Evolutionary conservation across 1,284 basidiomycete species (phyloP), one percentile per base, ranked within the genome.

Genomic region (Malassezia arunalokei): DNA sequence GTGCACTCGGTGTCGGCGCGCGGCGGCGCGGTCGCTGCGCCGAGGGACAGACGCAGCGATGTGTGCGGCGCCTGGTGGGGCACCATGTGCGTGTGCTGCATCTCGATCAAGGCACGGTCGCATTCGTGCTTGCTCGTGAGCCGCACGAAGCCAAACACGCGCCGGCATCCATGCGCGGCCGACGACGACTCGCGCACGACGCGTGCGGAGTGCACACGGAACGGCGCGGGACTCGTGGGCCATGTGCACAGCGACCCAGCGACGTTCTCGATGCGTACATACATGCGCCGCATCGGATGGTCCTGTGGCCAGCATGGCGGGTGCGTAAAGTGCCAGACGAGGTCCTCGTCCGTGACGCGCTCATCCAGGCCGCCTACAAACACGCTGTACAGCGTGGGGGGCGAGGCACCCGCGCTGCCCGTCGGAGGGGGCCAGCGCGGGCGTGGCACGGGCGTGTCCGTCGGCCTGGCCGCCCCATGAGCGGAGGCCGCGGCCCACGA

Each of bases 81-180:
- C 1, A 47, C 28, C 28, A 55, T 43, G 12, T 56, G 30, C 8
- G 60, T 49, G 32, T 56, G 54, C 39, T 71, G 70, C 68, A 73
- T 69, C 43, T 73, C 70, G 8, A 70, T 59, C 27, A 73, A 52
- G 6, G 70, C 70, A 31, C 70, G 60, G 20, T 62, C 59, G 58
- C 63, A 58, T 31, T 73, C 70, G 11, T 55, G 50, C 43, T 63
- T 60, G 11, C 56, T 47, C 3, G 51, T 41, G 37, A 73, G 69
- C 8, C 66, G 64, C 1, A 71, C 68, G 39, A 71, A 68, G 15
- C 66, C 68, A 30, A 63, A 64, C 2, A 54, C 54, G 20, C 63
- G 58, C 20, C 20, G 20, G 20, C 20, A 2, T 24, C 20, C 20
- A 8, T 59, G n/a, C 15, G 58, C 50, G 1, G 62, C 57, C n/a